A percentile compares a stretch with the other conserved stretches of the same genome.
Conservation (phyloP, 306 rosid genomes). For the Arachis stenosperma region DNA sequence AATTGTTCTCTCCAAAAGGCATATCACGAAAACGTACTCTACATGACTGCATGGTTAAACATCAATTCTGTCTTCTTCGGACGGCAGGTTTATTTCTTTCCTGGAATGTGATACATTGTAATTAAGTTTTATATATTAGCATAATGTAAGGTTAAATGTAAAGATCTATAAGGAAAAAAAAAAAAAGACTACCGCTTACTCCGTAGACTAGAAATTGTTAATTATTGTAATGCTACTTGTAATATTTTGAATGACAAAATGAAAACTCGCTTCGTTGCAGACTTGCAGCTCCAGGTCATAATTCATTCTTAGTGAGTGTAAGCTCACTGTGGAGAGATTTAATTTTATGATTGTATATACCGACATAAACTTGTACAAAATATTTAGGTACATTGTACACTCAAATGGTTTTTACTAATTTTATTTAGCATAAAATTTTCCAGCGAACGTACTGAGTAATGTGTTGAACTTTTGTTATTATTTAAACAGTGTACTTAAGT, state of each 20-base stretch:
- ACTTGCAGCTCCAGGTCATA: background rate
- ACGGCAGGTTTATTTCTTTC: constrained; percentile 25
- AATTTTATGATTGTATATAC: no score
- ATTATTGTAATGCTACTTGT: background rate
- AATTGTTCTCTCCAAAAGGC: background rate
- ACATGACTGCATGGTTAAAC: background rate
- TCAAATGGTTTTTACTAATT: no score
- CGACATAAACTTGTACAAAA: no score
- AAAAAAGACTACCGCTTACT: background rate
- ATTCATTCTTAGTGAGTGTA: background rate
- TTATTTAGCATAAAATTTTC: no score
- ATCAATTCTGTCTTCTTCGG: background rate
- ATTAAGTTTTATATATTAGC: background rate
- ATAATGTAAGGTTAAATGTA: background rate
- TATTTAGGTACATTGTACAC: no score
- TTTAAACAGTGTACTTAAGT: no score
- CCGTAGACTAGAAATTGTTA: background rate
- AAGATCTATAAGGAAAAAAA: background rate
- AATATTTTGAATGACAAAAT: background rate
- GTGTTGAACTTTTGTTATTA: no score
- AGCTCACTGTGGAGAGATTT: no score
- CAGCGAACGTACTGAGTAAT: no score
- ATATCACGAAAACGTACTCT: background rate
- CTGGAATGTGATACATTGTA: constrained; percentile 1
- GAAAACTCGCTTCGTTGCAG: background rate